phyloP scores from a whole-genome alignment of 768 basidiomycete genomes.

The Gloeostereum incarnatum region DNA sequence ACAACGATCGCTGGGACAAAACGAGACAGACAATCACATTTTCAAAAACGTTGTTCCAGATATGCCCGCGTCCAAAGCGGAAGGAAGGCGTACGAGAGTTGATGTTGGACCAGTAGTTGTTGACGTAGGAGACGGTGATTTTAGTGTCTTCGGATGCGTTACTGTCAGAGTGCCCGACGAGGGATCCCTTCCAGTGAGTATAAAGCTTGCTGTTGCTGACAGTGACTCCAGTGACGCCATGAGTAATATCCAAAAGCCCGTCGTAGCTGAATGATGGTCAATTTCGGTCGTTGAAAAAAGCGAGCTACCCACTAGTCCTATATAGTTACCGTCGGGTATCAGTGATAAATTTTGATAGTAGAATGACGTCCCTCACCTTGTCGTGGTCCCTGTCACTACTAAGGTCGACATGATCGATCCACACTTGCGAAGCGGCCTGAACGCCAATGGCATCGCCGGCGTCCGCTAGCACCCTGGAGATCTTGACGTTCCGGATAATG shows the following conservation, averaged over 20 bases:
- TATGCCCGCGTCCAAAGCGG: slow-evolving; percentile 36
- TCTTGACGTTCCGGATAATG: slow-evolving; percentile 40
- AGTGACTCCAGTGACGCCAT: slow-evolving; percentile 30
- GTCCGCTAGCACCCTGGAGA: slow-evolving; percentile 34
- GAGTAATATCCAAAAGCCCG: slow-evolving; percentile 34
- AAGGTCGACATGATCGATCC: slow-evolving; percentile 36
- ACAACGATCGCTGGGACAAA: no score
- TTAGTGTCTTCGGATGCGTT: slow-evolving; percentile 23
- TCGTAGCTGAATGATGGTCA: slow-evolving; percentile 23
- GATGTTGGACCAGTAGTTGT: slow-evolving; percentile 29
- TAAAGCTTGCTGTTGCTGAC: slow-evolving; percentile 26
- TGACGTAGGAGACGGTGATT: slow-evolving; percentile 32
- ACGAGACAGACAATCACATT: slow-evolving; percentile 27
- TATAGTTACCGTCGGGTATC: no score
- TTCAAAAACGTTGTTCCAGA: slow-evolving; percentile 40
- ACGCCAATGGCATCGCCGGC: slow-evolving; percentile 37
- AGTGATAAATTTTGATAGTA: no score
- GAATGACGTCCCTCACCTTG: no score
- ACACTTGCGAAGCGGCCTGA: slow-evolving; percentile 28
- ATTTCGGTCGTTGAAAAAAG: background rate
- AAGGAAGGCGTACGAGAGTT: slow-evolving; percentile 37
- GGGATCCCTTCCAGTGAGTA: slow-evolving; percentile 35
- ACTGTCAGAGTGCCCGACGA: slow-evolving; percentile 34
- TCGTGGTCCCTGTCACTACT: slow-evolving; percentile 35
- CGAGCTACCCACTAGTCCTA: slow-evolving; percentile 20